A percentile compares a stretch with the other conserved stretches of the same genome.
Evolutionary conservation across 169 alveolate species (phyloP).

Genomic region (Plasmodium malariae): DNA sequence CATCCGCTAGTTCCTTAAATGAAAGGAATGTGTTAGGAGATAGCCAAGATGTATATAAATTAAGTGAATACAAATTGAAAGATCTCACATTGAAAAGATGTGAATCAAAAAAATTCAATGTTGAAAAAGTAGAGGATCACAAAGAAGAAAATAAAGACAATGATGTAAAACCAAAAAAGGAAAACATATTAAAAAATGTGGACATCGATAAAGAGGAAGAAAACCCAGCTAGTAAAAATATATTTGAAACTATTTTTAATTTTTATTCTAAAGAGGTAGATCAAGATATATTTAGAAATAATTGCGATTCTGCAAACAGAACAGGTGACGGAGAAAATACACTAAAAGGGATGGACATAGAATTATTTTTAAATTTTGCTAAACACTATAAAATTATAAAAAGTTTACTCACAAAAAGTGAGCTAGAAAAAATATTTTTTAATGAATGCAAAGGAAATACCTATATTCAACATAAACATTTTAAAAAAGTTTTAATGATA

Average conservation of each 20-base stretch:
- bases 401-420: slow-evolving; percentile 50
- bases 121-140: background rate
- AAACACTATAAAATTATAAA: slow-evolving; percentile 62
- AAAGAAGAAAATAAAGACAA: background rate
- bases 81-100: background rate
- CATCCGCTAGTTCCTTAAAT: background rate
- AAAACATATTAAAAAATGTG: background rate
- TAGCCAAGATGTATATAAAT: background rate
- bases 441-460: slow-evolving; percentile 66
- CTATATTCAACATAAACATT: slow-evolving; percentile 31
- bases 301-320: background rate
- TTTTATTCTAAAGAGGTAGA: slow-evolving; percentile 12
- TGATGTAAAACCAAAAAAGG: background rate
- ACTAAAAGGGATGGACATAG: slow-evolving; percentile 49
- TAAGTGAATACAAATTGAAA: background rate
- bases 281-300: background rate
- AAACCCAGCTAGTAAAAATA: slow-evolving; percentile 2
- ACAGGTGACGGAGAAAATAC: background rate
- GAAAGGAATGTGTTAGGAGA: background rate
- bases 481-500: slow-evolving; percentile 47
- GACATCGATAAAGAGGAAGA: background rate
- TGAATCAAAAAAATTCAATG: background rate
- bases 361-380: slow-evolving; percentile 33
- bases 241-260: slow-evolving; percentile 42
- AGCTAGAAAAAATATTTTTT: slow-evolving; percentile 64